A percentile compares a stretch with the other conserved stretches of the same genome.
Conservation (phyloP, 164 flowering plant genomes). For the Liquidambar formosana region DNA sequence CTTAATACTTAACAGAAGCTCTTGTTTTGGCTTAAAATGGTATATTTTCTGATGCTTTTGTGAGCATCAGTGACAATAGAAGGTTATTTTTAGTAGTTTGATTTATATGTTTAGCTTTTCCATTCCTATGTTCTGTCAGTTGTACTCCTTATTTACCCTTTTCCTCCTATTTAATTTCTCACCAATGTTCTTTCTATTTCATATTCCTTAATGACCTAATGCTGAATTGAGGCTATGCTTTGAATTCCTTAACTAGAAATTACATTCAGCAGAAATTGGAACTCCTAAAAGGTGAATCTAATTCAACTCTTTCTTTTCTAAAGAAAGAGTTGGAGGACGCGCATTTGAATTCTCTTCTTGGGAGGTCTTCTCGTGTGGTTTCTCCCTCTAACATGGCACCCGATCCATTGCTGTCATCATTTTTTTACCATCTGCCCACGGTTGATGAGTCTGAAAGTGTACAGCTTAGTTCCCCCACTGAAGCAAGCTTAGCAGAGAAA, state of each 20-base stretch:
- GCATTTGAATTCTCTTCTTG: conserved; percentile 21
- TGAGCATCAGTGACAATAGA: too few relatives aligned
- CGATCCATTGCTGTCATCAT: conserved; percentile 45
- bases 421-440: conserved; percentile 29
- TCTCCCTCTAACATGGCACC: conserved; percentile 32
- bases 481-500: conserved; percentile 20
- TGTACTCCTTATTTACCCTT: not conserved
- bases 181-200: not conserved
- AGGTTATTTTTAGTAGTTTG: too few relatives aligned
- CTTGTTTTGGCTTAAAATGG: too few relatives aligned
- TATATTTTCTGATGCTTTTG: too few relatives aligned
- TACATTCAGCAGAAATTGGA: conserved; percentile 41
- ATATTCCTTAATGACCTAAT: not conserved
- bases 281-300: conserved; percentile 25
- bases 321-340: conserved; percentile 41
- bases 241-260: conserved; percentile 40
- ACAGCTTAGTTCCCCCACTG: conserved; percentile 23
- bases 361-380: conserved; percentile 18
- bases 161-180: not conserved
- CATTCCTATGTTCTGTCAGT: not conserved
- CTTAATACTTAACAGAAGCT: too few relatives aligned
- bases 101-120: too few relatives aligned
- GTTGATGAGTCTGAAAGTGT: conserved; percentile 17
- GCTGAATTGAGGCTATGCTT: not conserved
- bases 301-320: conserved; percentile 22